Conservation (phyloP, 2,329 filamentous ascomycete genomes). For the Aspergillus sp. region DNA sequence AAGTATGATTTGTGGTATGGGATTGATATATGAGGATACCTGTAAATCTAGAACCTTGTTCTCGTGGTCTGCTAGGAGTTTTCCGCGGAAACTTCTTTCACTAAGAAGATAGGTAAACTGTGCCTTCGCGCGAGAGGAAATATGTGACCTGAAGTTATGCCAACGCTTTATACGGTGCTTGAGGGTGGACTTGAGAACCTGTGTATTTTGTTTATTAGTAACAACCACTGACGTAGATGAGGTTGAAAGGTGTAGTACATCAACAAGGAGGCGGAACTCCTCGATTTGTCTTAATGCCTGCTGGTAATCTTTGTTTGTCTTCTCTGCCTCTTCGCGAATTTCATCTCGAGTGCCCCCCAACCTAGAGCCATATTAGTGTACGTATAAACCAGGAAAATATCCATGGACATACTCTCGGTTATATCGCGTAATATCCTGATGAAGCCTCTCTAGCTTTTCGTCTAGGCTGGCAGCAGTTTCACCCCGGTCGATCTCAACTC, state of each 20-base stretch:
- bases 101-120: constrained; percentile 87
- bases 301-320: constrained; percentile 37
- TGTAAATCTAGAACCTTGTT: constrained; percentile 73
- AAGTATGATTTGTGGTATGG: neutral
- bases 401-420: constrained; percentile 46
- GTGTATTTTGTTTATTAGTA: constrained; percentile 2
- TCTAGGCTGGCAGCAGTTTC: constrained; percentile 60
- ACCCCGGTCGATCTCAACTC: constrained; percentile 63
- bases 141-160: constrained; percentile 76
- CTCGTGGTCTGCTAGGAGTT: constrained; percentile 74
- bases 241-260: constrained; percentile 32
- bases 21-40: constrained; percentile 43
- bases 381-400: neutral
- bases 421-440: constrained; percentile 59
- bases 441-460: constrained; percentile 52
- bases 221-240: neutral
- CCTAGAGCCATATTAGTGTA: constrained; percentile 33
- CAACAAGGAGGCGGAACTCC: constrained; percentile 36
- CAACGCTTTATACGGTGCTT: constrained; percentile 71
- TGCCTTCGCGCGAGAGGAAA: constrained; percentile 80
- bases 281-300: constrained; percentile 39
- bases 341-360: constrained; percentile 66
- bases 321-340: constrained; percentile 53
- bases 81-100: constrained; percentile 84
- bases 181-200: constrained; percentile 62